Evolutionary conservation across 108 stramenopile species (phyloP), one percentile per base, ranked within the genome.

Genomic region (Cyclotella kingstonii): DNA sequence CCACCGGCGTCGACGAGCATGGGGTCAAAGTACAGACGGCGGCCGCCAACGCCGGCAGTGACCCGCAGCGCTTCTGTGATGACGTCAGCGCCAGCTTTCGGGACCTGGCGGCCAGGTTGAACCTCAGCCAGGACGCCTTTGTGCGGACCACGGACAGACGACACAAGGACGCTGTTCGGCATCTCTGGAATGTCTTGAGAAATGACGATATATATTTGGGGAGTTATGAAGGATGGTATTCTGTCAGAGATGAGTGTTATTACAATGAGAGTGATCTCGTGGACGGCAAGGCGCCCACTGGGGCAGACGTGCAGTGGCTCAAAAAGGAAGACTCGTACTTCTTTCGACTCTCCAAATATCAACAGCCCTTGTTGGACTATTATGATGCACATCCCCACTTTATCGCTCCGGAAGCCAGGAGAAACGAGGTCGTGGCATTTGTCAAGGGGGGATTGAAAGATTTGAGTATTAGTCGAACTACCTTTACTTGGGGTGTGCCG

Each of bases 1-100:
- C 96, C 25, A 95, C 78, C 40, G 98, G 98, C 31, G 94, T 96
- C 6, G 98, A 99, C 77, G 98, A 99, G 78, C 97, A 98, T 55
- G 98, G 98, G 0, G 95, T 94, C 82, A 98, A 98, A 76, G 96
- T 98, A 31, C 84, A 95, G 69, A 81, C 86, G 55, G 85, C 89
- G 26, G 96, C 96, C 10, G 68, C 63, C 22, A 84, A 81, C 19
- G 62, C 59, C 50, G 91, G 89, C 19, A 50, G 84, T 45, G 68
- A 81, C 15, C 93, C 96, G 4, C 81, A 90, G 64, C 73, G 76
- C 30, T 98, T 96, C 70, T 86, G 83, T 44, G 89, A 94, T 56
- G 77, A 75, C n/a, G 87, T 95, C 3, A 84, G 83, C 14, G 46
- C 59, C 29, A 73, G 60, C 42, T 98, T 98, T 63, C 81, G 84